Evolutionary conservation across 768 basidiomycete genomes (phyloP).

Genomic region (Lentinula detonsa): DNA sequence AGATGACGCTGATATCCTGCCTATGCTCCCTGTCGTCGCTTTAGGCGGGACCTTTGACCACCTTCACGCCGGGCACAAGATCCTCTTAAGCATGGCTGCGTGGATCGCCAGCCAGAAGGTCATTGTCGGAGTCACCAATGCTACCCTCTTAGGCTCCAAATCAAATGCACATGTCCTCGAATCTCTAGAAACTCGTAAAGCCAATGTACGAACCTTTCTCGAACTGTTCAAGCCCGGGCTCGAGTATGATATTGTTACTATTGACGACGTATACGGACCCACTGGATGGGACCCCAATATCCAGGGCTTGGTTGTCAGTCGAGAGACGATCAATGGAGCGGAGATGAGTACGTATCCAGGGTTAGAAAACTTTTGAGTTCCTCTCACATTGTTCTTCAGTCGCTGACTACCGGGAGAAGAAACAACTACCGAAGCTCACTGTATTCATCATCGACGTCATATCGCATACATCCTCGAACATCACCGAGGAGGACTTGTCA

Average conservation of each 20-base stretch:
- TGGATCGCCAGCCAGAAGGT: conserved; percentile 76
- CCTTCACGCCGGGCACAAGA: conserved; percentile 95
- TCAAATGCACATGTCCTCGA: conserved; percentile 63
- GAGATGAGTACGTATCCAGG: conserved; percentile 51
- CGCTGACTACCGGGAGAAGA: conserved; percentile 49
- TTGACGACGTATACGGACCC: conserved; percentile 87
- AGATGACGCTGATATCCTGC: conserved; percentile 12
- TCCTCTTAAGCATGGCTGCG: conserved; percentile 87
- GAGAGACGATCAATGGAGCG: conserved; percentile 80
- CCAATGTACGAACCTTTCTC: conserved; percentile 63
- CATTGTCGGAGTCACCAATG: conserved; percentile 87
- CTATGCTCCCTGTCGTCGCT: conserved; percentile 64
- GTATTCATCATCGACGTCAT: conserved; percentile 89
- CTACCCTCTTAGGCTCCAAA: conserved; percentile 67
- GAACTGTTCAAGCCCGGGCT: conserved; percentile 62
- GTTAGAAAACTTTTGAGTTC: neutral
- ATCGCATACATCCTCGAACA: conserved; percentile 50
- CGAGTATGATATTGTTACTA: conserved; percentile 61
- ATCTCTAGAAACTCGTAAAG: conserved; percentile 47
- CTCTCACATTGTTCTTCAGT: conserved; percentile 35
- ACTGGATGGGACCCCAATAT: conserved; percentile 83
- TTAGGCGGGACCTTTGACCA: conserved; percentile 98
- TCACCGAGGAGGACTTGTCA: conserved; percentile 63
- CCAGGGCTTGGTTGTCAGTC: conserved; percentile 89
- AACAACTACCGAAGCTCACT: conserved; percentile 51